Conservation (phyloP, 257 asterid species). For the Penstemon barbatus region DNA sequence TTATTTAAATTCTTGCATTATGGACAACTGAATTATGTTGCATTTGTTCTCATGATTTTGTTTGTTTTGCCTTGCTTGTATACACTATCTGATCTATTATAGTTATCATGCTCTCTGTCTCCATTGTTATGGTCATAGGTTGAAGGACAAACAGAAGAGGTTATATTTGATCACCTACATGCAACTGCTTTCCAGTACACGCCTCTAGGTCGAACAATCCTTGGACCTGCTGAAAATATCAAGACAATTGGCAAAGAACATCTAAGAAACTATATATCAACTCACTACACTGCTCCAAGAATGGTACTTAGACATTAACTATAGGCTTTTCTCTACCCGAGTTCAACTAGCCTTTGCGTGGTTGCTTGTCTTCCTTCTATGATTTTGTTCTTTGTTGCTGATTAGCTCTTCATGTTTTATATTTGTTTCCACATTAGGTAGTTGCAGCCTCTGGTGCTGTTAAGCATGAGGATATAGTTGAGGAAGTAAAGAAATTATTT, state of each 20-base stretch:
- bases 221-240: constrained; percentile 83
- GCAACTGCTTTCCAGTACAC: constrained; percentile 91
- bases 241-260: constrained; percentile 52
- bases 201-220: constrained; percentile 83
- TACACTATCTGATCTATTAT: not conserved
- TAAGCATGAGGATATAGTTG: constrained; percentile 83
- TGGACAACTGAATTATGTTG: not conserved
- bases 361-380: not conserved
- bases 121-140: constrained; percentile 45
- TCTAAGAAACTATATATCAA: constrained; percentile 57
- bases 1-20: constrained; percentile 11
- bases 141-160: constrained; percentile 82
- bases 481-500: constrained; percentile 62
- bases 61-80: constrained; percentile 2
- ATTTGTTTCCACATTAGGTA: constrained; percentile 44
- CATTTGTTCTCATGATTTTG: not conserved
- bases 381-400: constrained; percentile 16
- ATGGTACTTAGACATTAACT: constrained; percentile 42
- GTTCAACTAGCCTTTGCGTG: not conserved
- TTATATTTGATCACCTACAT: constrained; percentile 85
- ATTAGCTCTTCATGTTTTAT: constrained; percentile 4
- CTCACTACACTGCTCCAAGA: constrained; percentile 83
- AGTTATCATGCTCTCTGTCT: constrained; percentile 14
- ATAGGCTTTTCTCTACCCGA: not conserved
- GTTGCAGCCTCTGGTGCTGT: constrained; percentile 84